Evolutionary conservation across 2,329 filamentous ascomycete genomes (phyloP).

Genomic region (Tolypocladium paradoxum): DNA sequence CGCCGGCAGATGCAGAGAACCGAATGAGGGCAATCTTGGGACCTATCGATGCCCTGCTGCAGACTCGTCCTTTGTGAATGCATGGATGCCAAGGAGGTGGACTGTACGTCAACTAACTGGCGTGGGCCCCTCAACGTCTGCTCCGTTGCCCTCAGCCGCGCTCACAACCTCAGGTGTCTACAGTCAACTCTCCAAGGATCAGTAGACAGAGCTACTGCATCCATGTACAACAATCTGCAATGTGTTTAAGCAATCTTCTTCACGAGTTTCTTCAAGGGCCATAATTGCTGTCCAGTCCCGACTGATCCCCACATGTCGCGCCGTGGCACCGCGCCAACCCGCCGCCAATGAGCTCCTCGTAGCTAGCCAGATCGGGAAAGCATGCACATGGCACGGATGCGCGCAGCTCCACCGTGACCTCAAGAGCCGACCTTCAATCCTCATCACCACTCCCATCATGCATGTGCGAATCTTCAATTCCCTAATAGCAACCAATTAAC

Average conservation of each 20-base stretch:
- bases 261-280: neutral
- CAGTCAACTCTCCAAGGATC: neutral
- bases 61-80: neutral
- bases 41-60: neutral
- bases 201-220: neutral
- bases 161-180: neutral
- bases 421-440: neutral
- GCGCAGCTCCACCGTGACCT: neutral
- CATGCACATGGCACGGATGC: neutral
- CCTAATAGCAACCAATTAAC: neutral
- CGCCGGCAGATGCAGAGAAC: neutral
- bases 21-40: neutral
- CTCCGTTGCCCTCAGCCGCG: neutral
- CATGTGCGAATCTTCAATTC: neutral
- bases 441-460: no score
- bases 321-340: neutral
- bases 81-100: neutral
- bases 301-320: neutral
- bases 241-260: neutral
- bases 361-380: slow-evolving; percentile 2
- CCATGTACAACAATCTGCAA: neutral
- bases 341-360: slow-evolving; percentile 3
- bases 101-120: no score
- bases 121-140: neutral
- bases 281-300: neutral